These are phyloP conservation scores for Conoideocrella luteorostrata DNA, from an alignment of 2,329 filamentous ascomycete species.

Conservation along the genomic window DNA sequence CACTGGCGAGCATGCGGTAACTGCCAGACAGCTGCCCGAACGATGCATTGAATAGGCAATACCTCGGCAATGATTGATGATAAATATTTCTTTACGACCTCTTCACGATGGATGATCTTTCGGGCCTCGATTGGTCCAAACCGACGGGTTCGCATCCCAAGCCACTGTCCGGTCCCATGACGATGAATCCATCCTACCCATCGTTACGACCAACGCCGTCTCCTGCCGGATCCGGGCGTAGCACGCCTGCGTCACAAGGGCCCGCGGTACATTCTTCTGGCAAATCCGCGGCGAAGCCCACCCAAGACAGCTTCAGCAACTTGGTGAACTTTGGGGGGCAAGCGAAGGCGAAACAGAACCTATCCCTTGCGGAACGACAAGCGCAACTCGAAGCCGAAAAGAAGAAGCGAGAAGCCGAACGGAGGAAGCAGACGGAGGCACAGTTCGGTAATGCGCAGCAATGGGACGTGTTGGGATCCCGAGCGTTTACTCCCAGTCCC, in stretches of 20 bases:
- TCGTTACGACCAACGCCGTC: slow-evolving; percentile 51
- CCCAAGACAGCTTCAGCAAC: slow-evolving; percentile 71
- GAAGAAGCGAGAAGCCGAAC: slow-evolving; percentile 66
- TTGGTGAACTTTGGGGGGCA: slow-evolving; percentile 52
- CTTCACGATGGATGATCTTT: slow-evolving; percentile 54
- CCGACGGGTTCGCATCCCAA: slow-evolving; percentile 24
- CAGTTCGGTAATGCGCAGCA: slow-evolving; percentile 73
- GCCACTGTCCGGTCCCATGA: slow-evolving; percentile 20
- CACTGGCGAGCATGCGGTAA: too few relatives aligned
- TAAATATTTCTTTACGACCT: background rate
- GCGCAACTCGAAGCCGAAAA: slow-evolving; percentile 59
- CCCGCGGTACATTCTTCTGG: slow-evolving; percentile 31
- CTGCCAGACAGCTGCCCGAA: background rate
- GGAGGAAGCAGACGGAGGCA: slow-evolving; percentile 62
- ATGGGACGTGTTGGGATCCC: slow-evolving; percentile 65
- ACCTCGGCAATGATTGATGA: slow-evolving; percentile 7
- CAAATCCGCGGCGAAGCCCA: slow-evolving; percentile 44
- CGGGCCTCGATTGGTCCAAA: slow-evolving; percentile 54
- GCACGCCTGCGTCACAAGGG: slow-evolving; percentile 46
- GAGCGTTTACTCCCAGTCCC: slow-evolving; percentile 35
- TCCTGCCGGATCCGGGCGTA: slow-evolving; percentile 48
- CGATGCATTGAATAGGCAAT: slow-evolving; percentile 8
- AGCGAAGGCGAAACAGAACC: slow-evolving; percentile 57
- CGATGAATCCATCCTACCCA: slow-evolving; percentile 40
- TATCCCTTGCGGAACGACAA: slow-evolving; percentile 74